Evolutionary conservation across 2,329 filamentous ascomycete genomes (phyloP), one percentile per base, ranked within the genome.

Genomic region (Colletotrichum paranaense): DNA sequence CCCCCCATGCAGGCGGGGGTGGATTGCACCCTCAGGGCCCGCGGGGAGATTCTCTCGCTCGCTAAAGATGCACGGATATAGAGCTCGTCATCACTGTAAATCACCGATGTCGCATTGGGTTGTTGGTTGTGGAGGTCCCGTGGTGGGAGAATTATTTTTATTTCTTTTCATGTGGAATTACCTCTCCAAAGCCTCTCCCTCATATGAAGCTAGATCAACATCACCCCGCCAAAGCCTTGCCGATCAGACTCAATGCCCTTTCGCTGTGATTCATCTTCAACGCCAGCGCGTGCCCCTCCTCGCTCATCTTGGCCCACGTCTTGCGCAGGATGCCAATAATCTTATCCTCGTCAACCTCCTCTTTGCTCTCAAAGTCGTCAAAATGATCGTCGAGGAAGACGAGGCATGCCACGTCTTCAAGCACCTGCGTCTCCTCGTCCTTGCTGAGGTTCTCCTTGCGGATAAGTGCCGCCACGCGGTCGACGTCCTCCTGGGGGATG

Each of bases 371-470:
- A 82, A 97, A 97, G 63, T 89, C 90, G 78, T 95, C 94, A 75
- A 97, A 93, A 80, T 97, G 93, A 80, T 96, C 94, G 80, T 97
- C 94, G 76, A 97, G 83, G 80, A 97, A 97, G 32, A 97, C 94
- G 68, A 97, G 84, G 80, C 94, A 97, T 3, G 95, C 95, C 58
- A 95, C 93, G 83, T 97, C 95, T 84, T 97, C 95, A 74, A 97
- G 86, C 7, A 90, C 87, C 85, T 96, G 93, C 67, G 92, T 91
- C 81, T 95, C 92, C 19, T 81, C 78, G 75, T 87, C 84, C 67
- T 85, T 84, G 79, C 87, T 88, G 76, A 97, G 83, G 68, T 91
- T 91, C 80, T 97, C 93, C 83, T 97, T 97, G 74, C 93, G 87
- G 66, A 97, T 92, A 81, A 97, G 83, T n/a, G 88, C 87, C 2